phyloP scores from a whole-genome alignment of 768 basidiomycete species.

The Epithele typhae region DNA sequence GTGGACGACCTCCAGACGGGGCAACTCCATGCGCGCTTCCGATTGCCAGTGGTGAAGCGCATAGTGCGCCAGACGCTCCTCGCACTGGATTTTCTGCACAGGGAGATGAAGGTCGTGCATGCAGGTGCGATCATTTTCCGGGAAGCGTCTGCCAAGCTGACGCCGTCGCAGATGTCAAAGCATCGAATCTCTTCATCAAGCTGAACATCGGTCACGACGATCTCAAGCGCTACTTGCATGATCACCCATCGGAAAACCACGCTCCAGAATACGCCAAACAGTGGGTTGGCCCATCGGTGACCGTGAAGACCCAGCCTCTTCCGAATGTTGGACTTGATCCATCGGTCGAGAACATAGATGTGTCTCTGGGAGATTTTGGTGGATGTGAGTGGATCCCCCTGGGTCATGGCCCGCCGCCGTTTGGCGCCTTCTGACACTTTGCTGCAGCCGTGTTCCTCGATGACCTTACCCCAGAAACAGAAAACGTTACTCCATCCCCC shows the following conservation, averaged over 20 bases:
- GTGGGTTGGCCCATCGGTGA: constrained; percentile 12
- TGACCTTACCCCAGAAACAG: background rate
- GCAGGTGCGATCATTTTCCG: background rate
- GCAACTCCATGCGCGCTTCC: background rate
- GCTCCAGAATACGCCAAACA: background rate
- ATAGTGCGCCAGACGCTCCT: background rate
- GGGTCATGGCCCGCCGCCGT: no score
- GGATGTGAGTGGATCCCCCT: constrained; percentile 2
- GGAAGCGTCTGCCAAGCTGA: background rate
- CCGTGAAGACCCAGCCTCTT: constrained; percentile 16
- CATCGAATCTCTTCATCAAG: constrained; percentile 1
- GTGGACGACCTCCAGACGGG: background rate
- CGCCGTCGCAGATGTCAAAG: background rate
- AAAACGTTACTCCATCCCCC: background rate
- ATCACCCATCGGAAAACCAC: constrained; percentile 5
- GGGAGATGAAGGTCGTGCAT: background rate
- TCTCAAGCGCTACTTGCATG: background rate
- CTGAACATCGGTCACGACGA: background rate
- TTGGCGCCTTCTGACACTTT: no score
- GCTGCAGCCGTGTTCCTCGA: background rate
- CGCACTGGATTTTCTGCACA: background rate
- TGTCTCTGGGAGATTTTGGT: constrained; percentile 13
- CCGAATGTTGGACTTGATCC: constrained; percentile 9
- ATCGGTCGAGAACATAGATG: constrained; percentile 7
- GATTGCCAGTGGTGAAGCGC: background rate